Evolutionary conservation across 75 land plant genomes (phyloP), one percentile per base, ranked within the genome.

Genomic region (Chamaecyparis obtusa): DNA sequence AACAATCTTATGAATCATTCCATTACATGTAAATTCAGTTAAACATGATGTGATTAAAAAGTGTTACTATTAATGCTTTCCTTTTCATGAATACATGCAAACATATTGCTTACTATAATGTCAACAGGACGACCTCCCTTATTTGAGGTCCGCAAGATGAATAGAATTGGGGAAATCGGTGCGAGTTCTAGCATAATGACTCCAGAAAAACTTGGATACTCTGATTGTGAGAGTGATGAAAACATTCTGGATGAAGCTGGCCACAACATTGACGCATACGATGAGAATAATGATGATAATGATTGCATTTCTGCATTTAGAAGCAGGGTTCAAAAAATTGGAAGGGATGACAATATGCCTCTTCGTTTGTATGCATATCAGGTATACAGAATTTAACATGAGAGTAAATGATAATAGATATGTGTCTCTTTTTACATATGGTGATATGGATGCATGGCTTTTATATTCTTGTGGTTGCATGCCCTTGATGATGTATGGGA

Each of bases 61-160:
- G n/a, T 10, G 83, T 13, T 44, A 10, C 49, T 80, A 43, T 27
- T 19, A 44, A 32, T 43, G 48, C 3, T 21, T 51, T 33, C 16
- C 7, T 84, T 84, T 49, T 55, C 16, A 3, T 51, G 21, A 57
- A 39, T 35, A 32, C 35, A 16, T 9, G 21, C 35, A 24, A 51
- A 49, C 49, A 21, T 30, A 69, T 33, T n/a, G 41, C 85, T 37
- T 86, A 16, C 19, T 43, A 24, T 82, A 8, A 81, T 30, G n/a
- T 88, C 41, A 37, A 86, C 88, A 97, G 99, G 99, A 83, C 92
- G 92, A 43, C 48, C 46, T 79, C 95, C 98, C 35, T 88, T 86
- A 44, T 89, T 89, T 90, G 96, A 96, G 89, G 91, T 93, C 39
- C 96, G 97, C 64, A 92, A 89, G 86, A 87, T 93, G 84, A 85